These are phyloP conservation scores for Trichothecium sympodiale DNA, from an alignment of 2,329 filamentous ascomycete genomes.

Conservation along the genomic window DNA sequence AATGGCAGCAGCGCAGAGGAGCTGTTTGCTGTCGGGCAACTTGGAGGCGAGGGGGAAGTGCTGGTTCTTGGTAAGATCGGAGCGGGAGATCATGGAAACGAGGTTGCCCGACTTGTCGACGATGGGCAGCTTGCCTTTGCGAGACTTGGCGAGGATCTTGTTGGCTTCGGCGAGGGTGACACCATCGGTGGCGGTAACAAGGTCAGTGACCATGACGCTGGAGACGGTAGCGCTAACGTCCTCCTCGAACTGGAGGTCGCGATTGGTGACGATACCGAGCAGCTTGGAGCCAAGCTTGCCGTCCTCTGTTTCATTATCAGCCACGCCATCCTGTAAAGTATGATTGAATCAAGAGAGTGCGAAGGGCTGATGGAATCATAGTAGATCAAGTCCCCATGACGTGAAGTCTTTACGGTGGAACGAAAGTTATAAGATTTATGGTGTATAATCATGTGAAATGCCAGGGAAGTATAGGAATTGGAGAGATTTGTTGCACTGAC, in stretches of 20 bases:
- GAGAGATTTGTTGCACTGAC: conserved; percentile 45
- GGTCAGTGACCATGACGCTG: conserved; percentile 89
- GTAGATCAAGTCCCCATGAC: conserved; percentile 62
- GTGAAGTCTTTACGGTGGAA: conserved; percentile 92
- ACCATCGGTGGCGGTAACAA: conserved; percentile 76
- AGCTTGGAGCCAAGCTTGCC: conserved; percentile 93
- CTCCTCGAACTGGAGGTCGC: conserved; percentile 94
- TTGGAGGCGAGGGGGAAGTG: conserved; percentile 96
- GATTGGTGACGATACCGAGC: conserved; percentile 92
- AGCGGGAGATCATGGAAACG: conserved; percentile 84
- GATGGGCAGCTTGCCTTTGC: conserved; percentile 97
- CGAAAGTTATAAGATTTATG: conserved; percentile 94
- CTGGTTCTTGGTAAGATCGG: conserved; percentile 96
- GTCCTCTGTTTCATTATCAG: conserved; percentile 52
- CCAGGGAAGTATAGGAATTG: conserved; percentile 10
- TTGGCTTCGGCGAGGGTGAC: conserved; percentile 85
- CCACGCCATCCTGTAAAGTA: conserved; percentile 2
- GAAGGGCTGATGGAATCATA: conserved; percentile 14
- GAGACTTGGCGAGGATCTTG: conserved; percentile 82
- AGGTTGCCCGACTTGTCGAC: conserved; percentile 76
- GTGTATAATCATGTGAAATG: conserved; percentile 62
- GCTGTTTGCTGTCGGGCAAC: conserved; percentile 91
- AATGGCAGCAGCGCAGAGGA: conserved; percentile 89
- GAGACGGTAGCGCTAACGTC: conserved; percentile 62
- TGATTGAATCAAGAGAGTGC: conserved; percentile 2